These are phyloP conservation scores for Monosporascus sp. DNA, from an alignment of 2,329 filamentous ascomycete genomes.

Conservation along the genomic window DNA sequence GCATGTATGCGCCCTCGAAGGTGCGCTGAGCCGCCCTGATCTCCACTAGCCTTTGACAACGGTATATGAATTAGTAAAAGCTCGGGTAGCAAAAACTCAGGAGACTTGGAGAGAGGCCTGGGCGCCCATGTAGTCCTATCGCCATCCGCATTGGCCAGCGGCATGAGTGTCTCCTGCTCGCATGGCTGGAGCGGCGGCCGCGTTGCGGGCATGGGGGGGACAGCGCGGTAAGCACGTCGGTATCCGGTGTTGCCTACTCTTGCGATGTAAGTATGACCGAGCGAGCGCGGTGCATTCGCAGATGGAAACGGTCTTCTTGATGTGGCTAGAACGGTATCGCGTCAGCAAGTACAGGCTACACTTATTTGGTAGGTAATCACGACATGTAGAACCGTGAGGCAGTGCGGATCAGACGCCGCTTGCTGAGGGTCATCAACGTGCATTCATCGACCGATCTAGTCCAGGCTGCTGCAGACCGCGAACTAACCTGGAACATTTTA, in stretches of 20 bases:
- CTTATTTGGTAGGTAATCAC: not conserved
- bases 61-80: not conserved
- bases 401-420: not conserved
- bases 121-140: too few species aligned
- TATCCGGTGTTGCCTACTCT: constrained; percentile 48
- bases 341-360: constrained; percentile 1
- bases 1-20: constrained; percentile 94
- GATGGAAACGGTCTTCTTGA: constrained; percentile 54
- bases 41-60: constrained; percentile 66
- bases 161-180: too few species aligned
- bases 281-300: constrained; percentile 78
- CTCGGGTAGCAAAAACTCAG: too few species aligned
- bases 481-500: not conserved
- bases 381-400: not conserved
- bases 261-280: constrained; percentile 75
- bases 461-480: not conserved
- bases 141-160: too few species aligned
- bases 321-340: constrained; percentile 19
- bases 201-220: too few species aligned
- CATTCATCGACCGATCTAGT: not conserved
- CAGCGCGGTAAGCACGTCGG: not conserved
- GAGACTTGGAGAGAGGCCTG: too few species aligned
- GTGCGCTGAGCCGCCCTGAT: constrained; percentile 92
- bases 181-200: too few species aligned
- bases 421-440: not conserved